phyloP scores from a whole-genome alignment of 2,329 filamentous ascomycete species.

The Cyclaneusma minus region DNA sequence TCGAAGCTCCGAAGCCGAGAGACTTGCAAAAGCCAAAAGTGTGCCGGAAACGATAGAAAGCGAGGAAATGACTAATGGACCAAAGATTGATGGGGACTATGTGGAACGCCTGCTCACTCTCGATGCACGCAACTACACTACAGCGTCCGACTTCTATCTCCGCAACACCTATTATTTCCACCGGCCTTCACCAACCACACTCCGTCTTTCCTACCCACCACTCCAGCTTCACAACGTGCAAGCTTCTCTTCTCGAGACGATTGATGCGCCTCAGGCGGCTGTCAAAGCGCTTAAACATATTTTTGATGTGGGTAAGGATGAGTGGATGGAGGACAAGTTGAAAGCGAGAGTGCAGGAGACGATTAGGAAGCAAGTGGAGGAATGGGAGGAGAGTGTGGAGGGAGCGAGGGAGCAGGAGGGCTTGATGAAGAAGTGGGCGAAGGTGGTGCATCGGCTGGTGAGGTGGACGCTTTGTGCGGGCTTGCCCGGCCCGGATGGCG shows the following conservation, averaged over 20 bases:
- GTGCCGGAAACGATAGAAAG: slow-evolving; percentile 14
- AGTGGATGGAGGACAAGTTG: slow-evolving; percentile 9
- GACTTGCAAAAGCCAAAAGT: slow-evolving; percentile 1
- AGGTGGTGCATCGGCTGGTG: slow-evolving; percentile 35
- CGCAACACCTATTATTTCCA: slow-evolving; percentile 44
- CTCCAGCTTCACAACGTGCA: slow-evolving; percentile 11
- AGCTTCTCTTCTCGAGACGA: slow-evolving; percentile 5
- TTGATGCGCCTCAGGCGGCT: slow-evolving; percentile 3
- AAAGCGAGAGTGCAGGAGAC: slow-evolving; percentile 4
- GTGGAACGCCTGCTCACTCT: slow-evolving; percentile 32
- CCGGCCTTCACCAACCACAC: slow-evolving; percentile 16
- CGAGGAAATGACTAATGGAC: slow-evolving; percentile 8
- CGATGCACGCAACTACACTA: slow-evolving; percentile 42
- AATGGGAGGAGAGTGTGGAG: slow-evolving; percentile 1
- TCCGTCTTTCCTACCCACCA: slow-evolving; percentile 1
- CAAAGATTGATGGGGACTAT: slow-evolving; percentile 25
- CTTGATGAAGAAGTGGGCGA: slow-evolving; percentile 21
- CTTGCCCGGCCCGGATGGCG: slow-evolving; percentile 33
- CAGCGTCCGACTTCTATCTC: slow-evolving; percentile 34
- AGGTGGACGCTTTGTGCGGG: slow-evolving; percentile 39
- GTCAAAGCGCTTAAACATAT: slow-evolving; percentile 5
- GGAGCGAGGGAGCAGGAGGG: too few species aligned
- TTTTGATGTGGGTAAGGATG: slow-evolving; percentile 4
- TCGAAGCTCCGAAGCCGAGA: background rate
- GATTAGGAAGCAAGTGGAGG: slow-evolving; percentile 6